Evolutionary conservation across 192 early-diverging fungal species (phyloP).

Genomic region (Borealophlyctis nickersoniae): DNA sequence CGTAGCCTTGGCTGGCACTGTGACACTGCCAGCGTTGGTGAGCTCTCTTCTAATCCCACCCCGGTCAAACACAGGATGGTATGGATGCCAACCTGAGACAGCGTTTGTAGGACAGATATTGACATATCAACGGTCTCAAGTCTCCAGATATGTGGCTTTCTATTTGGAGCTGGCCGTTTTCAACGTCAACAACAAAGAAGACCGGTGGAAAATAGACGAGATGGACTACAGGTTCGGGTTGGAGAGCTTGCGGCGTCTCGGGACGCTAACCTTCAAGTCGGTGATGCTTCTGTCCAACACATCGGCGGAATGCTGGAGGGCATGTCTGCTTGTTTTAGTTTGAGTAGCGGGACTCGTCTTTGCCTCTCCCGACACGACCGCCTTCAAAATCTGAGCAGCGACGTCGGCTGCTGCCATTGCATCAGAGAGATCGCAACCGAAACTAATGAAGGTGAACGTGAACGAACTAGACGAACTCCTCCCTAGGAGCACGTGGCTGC

Average conservation of each 20-base stretch:
- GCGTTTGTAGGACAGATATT: slow-evolving; percentile 5
- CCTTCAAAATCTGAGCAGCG: neutral
- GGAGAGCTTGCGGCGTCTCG: neutral
- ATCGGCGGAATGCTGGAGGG: slow-evolving; percentile 21
- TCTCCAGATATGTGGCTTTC: slow-evolving; percentile 11
- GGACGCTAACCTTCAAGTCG: slow-evolving; percentile 20
- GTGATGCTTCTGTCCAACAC: slow-evolving; percentile 13
- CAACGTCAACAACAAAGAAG: too few relatives aligned
- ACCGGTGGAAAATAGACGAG: neutral
- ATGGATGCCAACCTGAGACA: neutral
- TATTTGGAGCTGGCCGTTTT: slow-evolving; percentile 28
- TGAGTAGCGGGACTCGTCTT: neutral
- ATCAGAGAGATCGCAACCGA: too few relatives aligned
- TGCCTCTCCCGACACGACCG: neutral
- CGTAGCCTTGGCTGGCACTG: neutral
- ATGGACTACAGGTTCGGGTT: neutral
- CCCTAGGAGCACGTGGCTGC: too few relatives aligned
- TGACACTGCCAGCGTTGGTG: neutral
- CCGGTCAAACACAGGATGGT: slow-evolving; percentile 7
- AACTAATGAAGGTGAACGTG: too few relatives aligned
- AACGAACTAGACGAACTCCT: too few relatives aligned
- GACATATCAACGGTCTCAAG: slow-evolving; percentile 3
- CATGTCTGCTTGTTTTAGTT: neutral
- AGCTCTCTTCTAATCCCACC: slow-evolving; percentile 1
- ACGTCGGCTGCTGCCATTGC: neutral